Evolutionary conservation across 805 yeast species (phyloP).

Genomic region (Yamadazyma insecticola): DNA sequence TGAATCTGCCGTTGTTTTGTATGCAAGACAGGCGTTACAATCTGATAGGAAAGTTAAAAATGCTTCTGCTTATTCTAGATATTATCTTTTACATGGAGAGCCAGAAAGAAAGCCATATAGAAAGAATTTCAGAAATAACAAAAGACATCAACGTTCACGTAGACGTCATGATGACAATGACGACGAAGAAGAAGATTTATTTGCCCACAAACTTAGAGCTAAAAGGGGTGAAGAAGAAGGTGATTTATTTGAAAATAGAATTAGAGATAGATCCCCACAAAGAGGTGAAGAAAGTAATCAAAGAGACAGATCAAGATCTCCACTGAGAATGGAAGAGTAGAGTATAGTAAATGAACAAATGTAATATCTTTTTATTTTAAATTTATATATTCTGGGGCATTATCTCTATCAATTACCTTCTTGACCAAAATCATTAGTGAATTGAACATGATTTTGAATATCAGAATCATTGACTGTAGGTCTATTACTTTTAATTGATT

Average conservation of each 20-base stretch:
- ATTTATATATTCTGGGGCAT: not conserved
- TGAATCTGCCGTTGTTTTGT: conserved; percentile 30
- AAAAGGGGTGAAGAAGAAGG: conserved; percentile 23
- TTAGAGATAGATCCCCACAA: conserved; percentile 14
- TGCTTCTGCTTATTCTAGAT: conserved; percentile 56
- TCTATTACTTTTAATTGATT: conserved; percentile 84
- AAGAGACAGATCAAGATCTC: conserved; percentile 15
- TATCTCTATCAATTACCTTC: conserved; percentile 65
- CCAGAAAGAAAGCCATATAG: conserved; percentile 44
- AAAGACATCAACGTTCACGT: conserved; percentile 6
- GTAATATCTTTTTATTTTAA: not conserved
- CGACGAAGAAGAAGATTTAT: conserved; percentile 30
- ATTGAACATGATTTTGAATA: conserved; percentile 74
- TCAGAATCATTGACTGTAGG: conserved; percentile 93
- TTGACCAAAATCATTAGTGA: conserved; percentile 94
- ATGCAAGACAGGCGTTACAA: conserved; percentile 46
- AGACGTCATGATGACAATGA: conserved; percentile 9
- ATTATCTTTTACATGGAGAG: conserved; percentile 67
- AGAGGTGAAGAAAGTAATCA: conserved; percentile 3
- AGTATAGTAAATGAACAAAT: too few species aligned
- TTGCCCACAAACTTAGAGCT: conserved; percentile 22
- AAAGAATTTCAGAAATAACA: conserved; percentile 9
- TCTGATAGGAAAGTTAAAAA: conserved; percentile 55
- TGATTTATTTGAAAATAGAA: conserved; percentile 32
- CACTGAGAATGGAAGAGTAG: conserved; percentile 11